Evolutionary conservation across 345 rosid genomes (phyloP).

Genomic region (Leavenworthia alabamica): DNA sequence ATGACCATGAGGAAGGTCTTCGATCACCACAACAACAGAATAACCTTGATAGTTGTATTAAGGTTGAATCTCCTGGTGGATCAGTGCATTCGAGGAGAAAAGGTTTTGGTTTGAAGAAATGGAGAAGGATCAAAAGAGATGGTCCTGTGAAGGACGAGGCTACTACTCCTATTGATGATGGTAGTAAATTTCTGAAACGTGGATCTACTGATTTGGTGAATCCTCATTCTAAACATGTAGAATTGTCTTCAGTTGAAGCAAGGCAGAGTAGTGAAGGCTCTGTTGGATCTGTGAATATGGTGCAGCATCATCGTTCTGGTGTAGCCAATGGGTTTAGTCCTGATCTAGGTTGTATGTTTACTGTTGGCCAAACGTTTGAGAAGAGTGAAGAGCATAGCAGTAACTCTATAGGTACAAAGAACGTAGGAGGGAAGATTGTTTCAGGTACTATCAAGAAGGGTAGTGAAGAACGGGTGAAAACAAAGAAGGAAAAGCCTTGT

Average conservation of each 20-base stretch:
- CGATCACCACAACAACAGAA: constrained; percentile 24
- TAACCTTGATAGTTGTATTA: neutral
- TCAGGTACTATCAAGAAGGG: constrained; percentile 55
- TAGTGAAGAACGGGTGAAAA: constrained; percentile 66
- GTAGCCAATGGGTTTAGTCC: constrained; percentile 33
- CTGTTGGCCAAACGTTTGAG: constrained; percentile 47
- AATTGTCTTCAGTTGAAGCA: constrained; percentile 31
- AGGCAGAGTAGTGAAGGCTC: constrained; percentile 47
- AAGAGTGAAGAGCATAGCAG: constrained; percentile 63
- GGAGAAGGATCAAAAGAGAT: constrained; percentile 85
- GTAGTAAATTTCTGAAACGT: constrained; percentile 59
- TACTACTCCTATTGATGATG: constrained; percentile 31
- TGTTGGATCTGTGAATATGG: constrained; percentile 39
- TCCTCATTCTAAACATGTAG: constrained; percentile 41
- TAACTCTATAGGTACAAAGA: constrained; percentile 40
- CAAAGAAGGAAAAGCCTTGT: constrained; percentile 65
- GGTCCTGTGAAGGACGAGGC: constrained; percentile 42
- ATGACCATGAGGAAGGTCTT: constrained; percentile 8
- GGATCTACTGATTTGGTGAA: constrained; percentile 42
- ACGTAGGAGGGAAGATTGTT: constrained; percentile 40
- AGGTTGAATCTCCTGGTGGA: constrained; percentile 32
- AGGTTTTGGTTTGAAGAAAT: constrained; percentile 86
- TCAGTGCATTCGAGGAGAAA: constrained; percentile 34
- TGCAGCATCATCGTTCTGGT: constrained; percentile 22
- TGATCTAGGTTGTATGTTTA: constrained; percentile 48